These are phyloP conservation scores for Chlorophyllum brunneum DNA, from an alignment of 768 basidiomycete species.

Conservation along the genomic window DNA sequence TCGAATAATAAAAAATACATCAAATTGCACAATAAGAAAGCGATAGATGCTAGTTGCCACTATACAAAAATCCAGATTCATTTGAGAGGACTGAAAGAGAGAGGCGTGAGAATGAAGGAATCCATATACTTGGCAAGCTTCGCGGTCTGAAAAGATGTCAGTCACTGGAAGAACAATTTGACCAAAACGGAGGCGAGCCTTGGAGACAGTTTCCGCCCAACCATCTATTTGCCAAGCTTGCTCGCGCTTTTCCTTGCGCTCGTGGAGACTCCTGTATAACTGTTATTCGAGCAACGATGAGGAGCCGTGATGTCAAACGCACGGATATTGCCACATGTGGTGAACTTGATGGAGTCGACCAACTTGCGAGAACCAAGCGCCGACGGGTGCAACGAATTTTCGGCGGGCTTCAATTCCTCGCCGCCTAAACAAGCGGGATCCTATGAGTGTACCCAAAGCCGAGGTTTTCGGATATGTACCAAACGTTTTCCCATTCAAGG, in stretches of 20 bases:
- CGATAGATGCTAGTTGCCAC: conserved; percentile 4
- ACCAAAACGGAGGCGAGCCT: conserved; percentile 44
- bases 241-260: conserved; percentile 80
- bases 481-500: conserved; percentile 92
- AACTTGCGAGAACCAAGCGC: conserved; percentile 90
- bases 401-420: conserved; percentile 91
- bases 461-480: conserved; percentile 45
- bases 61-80: conserved; percentile 26
- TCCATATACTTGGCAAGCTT: conserved; percentile 87
- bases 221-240: conserved; percentile 93
- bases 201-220: conserved; percentile 92
- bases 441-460: conserved; percentile 7
- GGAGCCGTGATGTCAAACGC: conserved; percentile 26
- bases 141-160: conserved; percentile 60
- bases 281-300: conserved; percentile 10
- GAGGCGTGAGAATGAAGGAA: conserved; percentile 73
- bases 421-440: conserved; percentile 51
- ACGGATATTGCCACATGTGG: conserved; percentile 98
- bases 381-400: conserved; percentile 80
- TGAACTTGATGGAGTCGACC: conserved; percentile 86
- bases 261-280: conserved; percentile 59
- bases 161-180: conserved; percentile 8
- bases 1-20: conserved; percentile 4
- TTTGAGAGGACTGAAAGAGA: conserved; percentile 84
- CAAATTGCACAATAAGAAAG: not conserved